Evolutionary conservation across 495 filamentous ascomycete species (phyloP).

Genomic region (Penicillium salamii): DNA sequence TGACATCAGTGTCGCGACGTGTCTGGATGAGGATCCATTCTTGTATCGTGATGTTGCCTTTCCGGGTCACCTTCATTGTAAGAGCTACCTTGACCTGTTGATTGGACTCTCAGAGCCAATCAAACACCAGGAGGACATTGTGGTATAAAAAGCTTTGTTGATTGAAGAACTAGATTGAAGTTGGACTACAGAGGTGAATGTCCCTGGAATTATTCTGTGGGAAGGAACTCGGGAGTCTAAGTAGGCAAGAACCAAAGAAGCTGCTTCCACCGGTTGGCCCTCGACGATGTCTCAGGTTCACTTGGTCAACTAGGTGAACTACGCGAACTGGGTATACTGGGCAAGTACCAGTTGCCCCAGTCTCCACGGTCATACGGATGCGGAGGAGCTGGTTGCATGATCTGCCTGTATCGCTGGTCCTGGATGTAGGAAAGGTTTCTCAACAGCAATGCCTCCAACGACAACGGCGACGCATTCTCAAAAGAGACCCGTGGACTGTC

Average conservation of each 20-base stretch:
- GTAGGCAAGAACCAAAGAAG: background rate
- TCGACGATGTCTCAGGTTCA: background rate
- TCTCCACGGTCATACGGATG: too few species aligned
- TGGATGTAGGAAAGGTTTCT: constrained; percentile 1
- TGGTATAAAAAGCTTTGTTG: background rate
- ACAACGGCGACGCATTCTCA: background rate
- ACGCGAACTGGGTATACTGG: too few species aligned
- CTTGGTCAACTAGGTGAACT: too few species aligned
- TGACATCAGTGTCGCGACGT: too few species aligned
- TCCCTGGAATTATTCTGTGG: background rate
- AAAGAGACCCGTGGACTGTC: constrained; percentile 4
- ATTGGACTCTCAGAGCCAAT: too few species aligned
- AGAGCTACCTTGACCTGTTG: too few species aligned
- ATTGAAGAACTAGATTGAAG: background rate
- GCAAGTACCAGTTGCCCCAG: background rate
- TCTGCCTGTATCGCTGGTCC: background rate
- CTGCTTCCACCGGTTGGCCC: background rate
- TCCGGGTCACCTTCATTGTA: too few species aligned
- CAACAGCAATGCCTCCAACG: background rate
- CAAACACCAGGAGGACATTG: too few species aligned
- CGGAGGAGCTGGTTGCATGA: background rate
- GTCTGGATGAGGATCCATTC: too few species aligned
- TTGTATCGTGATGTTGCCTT: too few species aligned
- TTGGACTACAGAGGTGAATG: background rate
- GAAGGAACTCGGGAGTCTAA: background rate